Base-by-base conservation (phyloP, 495 filamentous ascomycete species). In the Penicillium paxilli region DNA sequence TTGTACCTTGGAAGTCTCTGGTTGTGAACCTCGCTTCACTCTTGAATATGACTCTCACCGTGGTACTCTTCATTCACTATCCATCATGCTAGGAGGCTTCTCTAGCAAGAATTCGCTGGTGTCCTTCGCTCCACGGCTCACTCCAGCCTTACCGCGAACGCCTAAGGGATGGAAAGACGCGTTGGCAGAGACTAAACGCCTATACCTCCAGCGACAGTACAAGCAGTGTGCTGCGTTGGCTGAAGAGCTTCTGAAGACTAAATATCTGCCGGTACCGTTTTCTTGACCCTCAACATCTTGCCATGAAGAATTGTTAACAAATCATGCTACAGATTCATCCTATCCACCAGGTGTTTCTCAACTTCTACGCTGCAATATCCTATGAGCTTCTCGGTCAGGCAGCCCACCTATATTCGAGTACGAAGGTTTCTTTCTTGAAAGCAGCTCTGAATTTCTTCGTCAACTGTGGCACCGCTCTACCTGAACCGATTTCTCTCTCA, bases 341-440 rank as follows among this genome's bases (percentile, higher is more conserved):
- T 5, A 52, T 80, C 20, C 58, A 72, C 49, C 57, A 64, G 16
- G 66, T 64, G 3, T 80, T 70, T 47, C 64, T 79, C n/a, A 59
- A 69, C 44, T 79, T 80, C 42, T 77, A 80, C 58, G 64, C 63
- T 14, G 78, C 74, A 6, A 63, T 78, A 17, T 79, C 62, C 26
- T 74, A 71, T 44, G 78, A 80, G 47, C 64, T 62, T 0, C 63
- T 78, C 22, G 77, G 71, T 4, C 66, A 68, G 10, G 51, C 68
- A 28, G 65, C 74, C 19, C 78, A 79, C 49, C 60, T 70, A 11
- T 72, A 74, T 49, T 79, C 78, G 1, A 52, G 40, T 26, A 66
- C 62, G 19, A 80, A 80, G 51, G 10, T 79, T 10, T 50, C 61
- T 0, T 52, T 70, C 8, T 62, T 81, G 6, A 52, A 64, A 6